Percentiles rank a stretch among this genome's conserved stretches.
phyloP scores from a whole-genome alignment of 306 rosid species.

The Trifolium fragiferum region DNA sequence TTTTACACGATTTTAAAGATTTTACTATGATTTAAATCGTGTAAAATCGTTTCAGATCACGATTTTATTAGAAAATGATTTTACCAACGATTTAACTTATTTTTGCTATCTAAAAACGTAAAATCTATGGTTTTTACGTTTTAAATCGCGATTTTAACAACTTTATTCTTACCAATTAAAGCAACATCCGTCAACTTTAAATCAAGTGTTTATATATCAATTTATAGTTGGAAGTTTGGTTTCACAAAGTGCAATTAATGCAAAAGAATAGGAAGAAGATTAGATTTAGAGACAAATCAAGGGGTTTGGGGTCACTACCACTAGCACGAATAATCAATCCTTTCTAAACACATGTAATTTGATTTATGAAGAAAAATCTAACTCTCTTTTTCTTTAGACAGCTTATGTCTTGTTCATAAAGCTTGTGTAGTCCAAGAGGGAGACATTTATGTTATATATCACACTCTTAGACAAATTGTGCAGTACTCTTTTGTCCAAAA shows the following conservation, averaged over 20 bases:
- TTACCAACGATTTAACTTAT: no score
- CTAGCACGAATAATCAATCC: conserved; percentile 8
- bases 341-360: conserved; percentile 17
- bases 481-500: conserved; percentile 47
- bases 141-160: no score
- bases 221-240: conserved; percentile 33
- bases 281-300: conserved; percentile 37
- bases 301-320: conserved; percentile 42
- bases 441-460: conserved; percentile 46
- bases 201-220: conserved; percentile 31
- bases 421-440: conserved; percentile 51
- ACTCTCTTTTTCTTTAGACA: conserved; percentile 36
- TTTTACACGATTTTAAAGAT: no score
- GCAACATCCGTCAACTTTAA: neutral
- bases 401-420: conserved; percentile 44
- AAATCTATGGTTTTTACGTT: no score
- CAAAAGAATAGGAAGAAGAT: conserved; percentile 34
- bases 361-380: conserved; percentile 22
- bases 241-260: conserved; percentile 28
- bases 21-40: no score
- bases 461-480: conserved; percentile 47
- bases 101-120: no score
- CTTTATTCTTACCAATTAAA: no score
- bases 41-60: no score
- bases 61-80: no score